phyloP scores from a whole-genome alignment of 1,284 basidiomycete species.

The Apiotrichum siamense region DNA sequence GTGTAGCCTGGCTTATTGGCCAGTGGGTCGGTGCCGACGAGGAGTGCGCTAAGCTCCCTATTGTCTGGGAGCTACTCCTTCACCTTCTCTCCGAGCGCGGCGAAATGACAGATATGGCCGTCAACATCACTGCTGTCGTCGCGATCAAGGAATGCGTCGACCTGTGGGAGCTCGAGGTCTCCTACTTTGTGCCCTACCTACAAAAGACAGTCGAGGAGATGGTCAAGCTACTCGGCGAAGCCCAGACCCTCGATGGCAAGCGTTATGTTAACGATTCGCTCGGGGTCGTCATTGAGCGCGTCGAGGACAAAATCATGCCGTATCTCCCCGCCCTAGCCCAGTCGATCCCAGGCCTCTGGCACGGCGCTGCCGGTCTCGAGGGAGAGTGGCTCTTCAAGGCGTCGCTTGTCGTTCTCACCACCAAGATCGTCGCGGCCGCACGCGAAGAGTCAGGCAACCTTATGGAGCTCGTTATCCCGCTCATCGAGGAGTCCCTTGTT shows the following conservation, averaged over 20 bases:
- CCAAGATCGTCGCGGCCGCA: slow-evolving; percentile 58
- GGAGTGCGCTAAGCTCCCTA: slow-evolving; percentile 58
- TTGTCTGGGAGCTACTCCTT: slow-evolving; percentile 71
- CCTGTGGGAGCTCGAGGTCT: slow-evolving; percentile 42
- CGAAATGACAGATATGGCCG: slow-evolving; percentile 67
- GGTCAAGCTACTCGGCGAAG: slow-evolving; percentile 61
- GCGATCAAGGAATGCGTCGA: slow-evolving; percentile 73
- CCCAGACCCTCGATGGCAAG: slow-evolving; percentile 71
- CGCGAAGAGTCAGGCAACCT: slow-evolving; percentile 36
- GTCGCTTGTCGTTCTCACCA: slow-evolving; percentile 64
- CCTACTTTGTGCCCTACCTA: slow-evolving; percentile 42
- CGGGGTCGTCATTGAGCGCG: slow-evolving; percentile 66
- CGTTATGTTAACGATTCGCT: slow-evolving; percentile 63
- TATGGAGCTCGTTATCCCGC: slow-evolving; percentile 58
- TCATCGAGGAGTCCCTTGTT: slow-evolving; percentile 68
- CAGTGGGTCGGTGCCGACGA: slow-evolving; percentile 65
- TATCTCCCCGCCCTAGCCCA: slow-evolving; percentile 60
- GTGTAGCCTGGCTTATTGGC: slow-evolving; percentile 83
- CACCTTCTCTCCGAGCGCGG: slow-evolving; percentile 65
- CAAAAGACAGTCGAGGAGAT: slow-evolving; percentile 39
- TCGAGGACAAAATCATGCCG: slow-evolving; percentile 62
- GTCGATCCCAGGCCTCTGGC: slow-evolving; percentile 67
- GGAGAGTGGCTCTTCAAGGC: slow-evolving; percentile 75
- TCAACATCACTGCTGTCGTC: slow-evolving; percentile 70
- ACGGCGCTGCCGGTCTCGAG: slow-evolving; percentile 46